Evolutionary conservation across 2,329 filamentous ascomycete species (phyloP).

Genomic region (Sporothrix euskadiensis): DNA sequence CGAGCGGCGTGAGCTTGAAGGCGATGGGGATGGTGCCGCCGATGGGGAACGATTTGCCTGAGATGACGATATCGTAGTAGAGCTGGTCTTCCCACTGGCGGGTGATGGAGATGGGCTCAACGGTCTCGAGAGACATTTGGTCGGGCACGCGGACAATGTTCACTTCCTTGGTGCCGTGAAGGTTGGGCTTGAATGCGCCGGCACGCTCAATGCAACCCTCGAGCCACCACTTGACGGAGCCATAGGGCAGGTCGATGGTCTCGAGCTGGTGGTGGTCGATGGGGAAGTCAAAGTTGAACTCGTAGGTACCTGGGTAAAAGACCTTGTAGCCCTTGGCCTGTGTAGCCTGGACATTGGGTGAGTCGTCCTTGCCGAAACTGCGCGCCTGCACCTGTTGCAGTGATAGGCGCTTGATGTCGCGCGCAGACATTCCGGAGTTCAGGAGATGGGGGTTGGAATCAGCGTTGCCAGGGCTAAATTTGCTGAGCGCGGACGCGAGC

Average conservation of each 20-base stretch:
- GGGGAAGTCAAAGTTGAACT: conserved; percentile 78
- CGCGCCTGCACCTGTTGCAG: conserved; percentile 78
- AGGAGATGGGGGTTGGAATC: neutral
- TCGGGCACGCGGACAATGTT: conserved; percentile 81
- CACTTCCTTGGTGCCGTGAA: conserved; percentile 80
- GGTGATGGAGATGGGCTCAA: conserved; percentile 91
- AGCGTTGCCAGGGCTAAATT: neutral
- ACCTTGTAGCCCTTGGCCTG: conserved; percentile 76
- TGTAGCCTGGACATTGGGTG: conserved; percentile 59
- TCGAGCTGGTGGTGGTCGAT: conserved; percentile 87
- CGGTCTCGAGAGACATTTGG: conserved; percentile 84
- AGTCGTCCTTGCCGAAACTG: conserved; percentile 81
- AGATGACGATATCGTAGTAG: conserved; percentile 95
- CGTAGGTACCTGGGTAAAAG: conserved; percentile 71
- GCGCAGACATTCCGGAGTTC: conserved; percentile 39
- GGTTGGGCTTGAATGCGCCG: conserved; percentile 85
- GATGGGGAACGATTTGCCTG: conserved; percentile 89
- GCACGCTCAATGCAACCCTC: conserved; percentile 83
- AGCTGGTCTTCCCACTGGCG: conserved; percentile 93
- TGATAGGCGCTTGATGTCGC: conserved; percentile 67
- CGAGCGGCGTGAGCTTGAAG: conserved; percentile 88
- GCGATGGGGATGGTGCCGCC: conserved; percentile 87
- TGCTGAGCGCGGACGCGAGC: conserved; percentile 9
- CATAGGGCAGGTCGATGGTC: conserved; percentile 83
- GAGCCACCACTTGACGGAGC: conserved; percentile 83